These are phyloP conservation scores for Umbelopsis ramanniana DNA, from an alignment of 192 early-diverging fungal genomes.

Conservation along the genomic window DNA sequence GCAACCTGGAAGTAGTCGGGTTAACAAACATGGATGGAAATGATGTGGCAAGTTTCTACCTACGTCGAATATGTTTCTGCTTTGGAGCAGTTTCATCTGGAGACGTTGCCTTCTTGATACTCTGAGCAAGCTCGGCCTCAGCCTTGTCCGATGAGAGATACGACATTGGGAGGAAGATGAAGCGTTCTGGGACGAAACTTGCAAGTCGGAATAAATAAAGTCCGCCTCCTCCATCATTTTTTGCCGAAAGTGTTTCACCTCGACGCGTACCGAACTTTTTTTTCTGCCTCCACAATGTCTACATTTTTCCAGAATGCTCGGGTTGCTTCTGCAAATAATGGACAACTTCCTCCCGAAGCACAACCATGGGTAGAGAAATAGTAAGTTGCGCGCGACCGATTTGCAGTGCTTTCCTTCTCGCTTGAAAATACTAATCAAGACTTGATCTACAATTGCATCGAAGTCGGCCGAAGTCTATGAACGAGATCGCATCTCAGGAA, in stretches of 20 bases:
- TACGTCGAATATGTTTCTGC: constrained; percentile 93
- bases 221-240: neutral
- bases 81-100: constrained; percentile 93
- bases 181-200: neutral
- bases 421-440: neutral
- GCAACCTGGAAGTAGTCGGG: constrained; percentile 49
- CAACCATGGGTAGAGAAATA: constrained; percentile 95
- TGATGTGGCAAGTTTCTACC: constrained; percentile 14
- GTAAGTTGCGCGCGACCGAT: constrained; percentile 38
- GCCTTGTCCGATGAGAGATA: constrained; percentile 64
- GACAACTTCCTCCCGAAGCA: constrained; percentile 21
- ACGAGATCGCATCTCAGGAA: constrained; percentile 89
- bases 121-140: constrained; percentile 83
- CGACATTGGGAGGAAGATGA: constrained; percentile 32
- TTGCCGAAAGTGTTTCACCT: neutral
- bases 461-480: constrained; percentile 84
- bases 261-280: constrained; percentile 4
- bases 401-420: neutral
- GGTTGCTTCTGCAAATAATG: neutral
- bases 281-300: neutral
- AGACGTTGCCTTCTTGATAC: constrained; percentile 91
- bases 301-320: constrained; percentile 13
- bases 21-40: constrained; percentile 2
- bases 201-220: constrained; percentile 2
- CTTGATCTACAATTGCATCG: neutral